Base-by-base conservation (phyloP, 2,329 filamentous ascomycete genomes). In the Penicillium sp. region DNA sequence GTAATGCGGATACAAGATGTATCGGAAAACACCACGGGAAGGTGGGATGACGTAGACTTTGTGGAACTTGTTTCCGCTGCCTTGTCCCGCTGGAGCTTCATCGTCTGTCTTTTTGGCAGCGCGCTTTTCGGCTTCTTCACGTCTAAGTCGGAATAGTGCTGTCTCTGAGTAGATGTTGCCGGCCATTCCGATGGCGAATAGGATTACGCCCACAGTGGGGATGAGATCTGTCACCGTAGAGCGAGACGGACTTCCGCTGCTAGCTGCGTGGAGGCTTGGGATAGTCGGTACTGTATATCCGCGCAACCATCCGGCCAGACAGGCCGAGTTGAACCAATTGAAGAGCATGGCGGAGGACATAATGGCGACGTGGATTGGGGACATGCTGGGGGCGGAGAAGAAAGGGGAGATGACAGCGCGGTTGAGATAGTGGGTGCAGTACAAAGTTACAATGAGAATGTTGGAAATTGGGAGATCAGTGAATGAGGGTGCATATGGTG, bases 151-250 rank as follows among this genome's bases (percentile, higher is more conserved):
- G 57, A 93, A 89, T 56, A 99, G 82, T 67, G 91, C 88, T 70
- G 94, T 91, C 73, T 99, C 94, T 71, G 96, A 90, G 73, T 87
- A 90, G 70, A 94, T 91, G 74, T 97, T 97, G 35, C 84, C 87
- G 17, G 86, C 77, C 57, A 97, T 84, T 0, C 90, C 91, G 58
- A 89, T 76, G 61, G 86, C 85, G 81, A 94, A 97, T 54, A 96
- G 71, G 23, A 84, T 80, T 33, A 95, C 78, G 2, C 94, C 93
- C 17, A 87, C 53, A 59, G 81, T 77, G 45, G 86, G 81, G 33
- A 77, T 70, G 56, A 68, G 63, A 6, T 56, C 53, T n/a, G 58
- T 37, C 6, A 59, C 48, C 1, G 46, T 23, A 37, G 67, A 63
- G 40, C 65, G 66, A n/a, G 56, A 52, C 10, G 10, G 2, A 43